Percentiles rank a stretch among this genome's conserved stretches.
These are phyloP conservation scores for Chlamydomonas asymmetrica DNA, from an alignment of 139 green algal genomes.

Conservation along the genomic window DNA sequence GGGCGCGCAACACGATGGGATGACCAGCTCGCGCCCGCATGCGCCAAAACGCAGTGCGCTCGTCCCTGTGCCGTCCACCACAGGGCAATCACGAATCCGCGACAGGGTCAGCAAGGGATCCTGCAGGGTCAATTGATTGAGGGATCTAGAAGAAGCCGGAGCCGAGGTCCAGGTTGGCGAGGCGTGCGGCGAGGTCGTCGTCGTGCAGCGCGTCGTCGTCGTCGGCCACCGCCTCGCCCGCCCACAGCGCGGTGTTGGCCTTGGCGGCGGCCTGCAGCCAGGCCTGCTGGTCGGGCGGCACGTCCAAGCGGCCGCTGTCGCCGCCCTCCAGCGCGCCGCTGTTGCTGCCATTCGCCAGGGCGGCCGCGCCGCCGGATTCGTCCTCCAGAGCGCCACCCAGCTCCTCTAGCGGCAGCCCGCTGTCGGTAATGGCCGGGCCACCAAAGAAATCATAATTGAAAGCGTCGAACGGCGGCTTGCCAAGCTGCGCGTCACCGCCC, in stretches of 20 bases:
- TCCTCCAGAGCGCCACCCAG: neutral
- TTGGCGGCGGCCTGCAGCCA: constrained; percentile 25
- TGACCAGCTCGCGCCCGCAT: no score
- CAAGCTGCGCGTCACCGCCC: neutral
- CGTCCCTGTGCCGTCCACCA: no score
- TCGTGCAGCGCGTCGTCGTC: constrained; percentile 25
- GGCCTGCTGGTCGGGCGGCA: constrained; percentile 5
- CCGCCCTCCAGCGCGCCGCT: neutral
- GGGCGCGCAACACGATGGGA: no score
- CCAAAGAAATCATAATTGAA: constrained; percentile 59
- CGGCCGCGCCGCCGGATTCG: neutral
- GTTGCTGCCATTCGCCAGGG: neutral
- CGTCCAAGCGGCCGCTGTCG: constrained; percentile 12
- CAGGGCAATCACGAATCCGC: no score
- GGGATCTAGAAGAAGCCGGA: constrained; percentile 48
- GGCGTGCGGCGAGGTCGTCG: constrained; percentile 38
- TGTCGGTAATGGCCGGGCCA: neutral
- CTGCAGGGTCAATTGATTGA: no score
- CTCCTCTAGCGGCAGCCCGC: constrained; percentile 39
- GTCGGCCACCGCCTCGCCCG: constrained; percentile 11
- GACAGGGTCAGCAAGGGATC: no score
- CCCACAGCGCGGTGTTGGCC: constrained; percentile 30
- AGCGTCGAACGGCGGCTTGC: constrained; percentile 34
- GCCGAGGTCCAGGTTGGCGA: constrained; percentile 44
- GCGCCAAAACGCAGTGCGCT: no score